Evolutionary conservation across 106 monocot species (phyloP).

Genomic region (Dendrobium chrysotoxum): DNA sequence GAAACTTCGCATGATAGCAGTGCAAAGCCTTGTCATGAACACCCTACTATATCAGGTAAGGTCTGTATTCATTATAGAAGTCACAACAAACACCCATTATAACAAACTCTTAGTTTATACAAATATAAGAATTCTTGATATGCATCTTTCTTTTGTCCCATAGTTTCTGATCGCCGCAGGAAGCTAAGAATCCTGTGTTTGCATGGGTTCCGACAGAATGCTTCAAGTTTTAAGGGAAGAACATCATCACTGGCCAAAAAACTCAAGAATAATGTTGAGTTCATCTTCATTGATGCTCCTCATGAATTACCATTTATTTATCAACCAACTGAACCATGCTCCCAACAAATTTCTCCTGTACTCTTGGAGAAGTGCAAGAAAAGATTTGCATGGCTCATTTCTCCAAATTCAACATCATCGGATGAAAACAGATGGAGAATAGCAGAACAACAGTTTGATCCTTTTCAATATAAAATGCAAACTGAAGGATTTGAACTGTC

Average conservation of each 20-base stretch:
- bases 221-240: conserved; percentile 88
- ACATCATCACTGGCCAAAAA: conserved; percentile 84
- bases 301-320: conserved; percentile 75
- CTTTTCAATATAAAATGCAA: conserved; percentile 78
- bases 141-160: background rate
- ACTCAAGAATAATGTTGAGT: conserved; percentile 55
- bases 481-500: conserved; percentile 74
- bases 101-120: background rate
- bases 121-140: background rate
- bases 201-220: conserved; percentile 96
- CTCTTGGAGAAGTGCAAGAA: conserved; percentile 39
- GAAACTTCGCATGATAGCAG: conserved; percentile 1
- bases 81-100: background rate
- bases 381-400: conserved; percentile 76
- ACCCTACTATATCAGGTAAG: background rate
- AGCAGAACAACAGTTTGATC: conserved; percentile 52
- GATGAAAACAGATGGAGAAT: conserved; percentile 28
- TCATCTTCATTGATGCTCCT: conserved; percentile 72
- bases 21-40: conserved; percentile 4
- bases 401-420: conserved; percentile 13
- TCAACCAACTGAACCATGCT: conserved; percentile 1
- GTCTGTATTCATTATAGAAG: background rate
- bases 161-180: conserved; percentile 29
- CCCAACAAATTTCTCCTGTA: background rate
- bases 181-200: conserved; percentile 85